These are phyloP conservation scores for Ogataea salicorniae DNA, from an alignment of 805 yeast genomes.

Conservation along the genomic window DNA sequence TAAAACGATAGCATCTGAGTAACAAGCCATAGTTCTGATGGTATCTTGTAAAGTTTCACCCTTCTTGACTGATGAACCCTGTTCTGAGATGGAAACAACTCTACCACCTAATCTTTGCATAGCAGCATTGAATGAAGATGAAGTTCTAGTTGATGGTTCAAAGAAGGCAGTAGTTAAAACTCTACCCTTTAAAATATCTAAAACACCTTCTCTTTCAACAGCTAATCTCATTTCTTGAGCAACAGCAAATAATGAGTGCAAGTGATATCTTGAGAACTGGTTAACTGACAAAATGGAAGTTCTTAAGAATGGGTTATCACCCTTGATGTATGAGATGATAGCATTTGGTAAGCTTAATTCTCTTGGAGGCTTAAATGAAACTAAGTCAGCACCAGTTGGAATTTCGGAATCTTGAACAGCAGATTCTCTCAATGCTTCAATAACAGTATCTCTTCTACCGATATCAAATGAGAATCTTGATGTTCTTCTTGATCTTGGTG, in stretches of 20 bases:
- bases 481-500: slow-evolving; percentile 34
- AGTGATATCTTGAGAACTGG: slow-evolving; percentile 79
- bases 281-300: slow-evolving; percentile 84
- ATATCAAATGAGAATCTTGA: slow-evolving; percentile 48
- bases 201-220: slow-evolving; percentile 93
- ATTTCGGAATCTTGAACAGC: slow-evolving; percentile 39
- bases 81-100: slow-evolving; percentile 81
- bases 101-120: slow-evolving; percentile 99
- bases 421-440: slow-evolving; percentile 29
- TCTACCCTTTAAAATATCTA: slow-evolving; percentile 86
- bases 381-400: slow-evolving; percentile 60
- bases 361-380: slow-evolving; percentile 67
- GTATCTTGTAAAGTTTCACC: slow-evolving; percentile 99
- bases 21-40: slow-evolving; percentile 88
- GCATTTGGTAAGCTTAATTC: slow-evolving; percentile 76
- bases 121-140: slow-evolving; percentile 96
- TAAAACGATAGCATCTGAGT: slow-evolving; percentile 93
- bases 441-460: slow-evolving; percentile 34
- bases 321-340: slow-evolving; percentile 67
- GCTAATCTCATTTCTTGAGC: slow-evolving; percentile 98
- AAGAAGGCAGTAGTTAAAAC: slow-evolving; percentile 92
- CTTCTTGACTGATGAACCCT: slow-evolving; percentile 90
- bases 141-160: slow-evolving; percentile 97
- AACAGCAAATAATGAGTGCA: slow-evolving; percentile 89
- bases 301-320: slow-evolving; percentile 85